Percentiles rank a stretch among this genome's conserved stretches.
These are phyloP conservation scores for Taphrina betulina DNA, from an alignment of 1,139 yeast genomes.

Conservation along the genomic window DNA sequence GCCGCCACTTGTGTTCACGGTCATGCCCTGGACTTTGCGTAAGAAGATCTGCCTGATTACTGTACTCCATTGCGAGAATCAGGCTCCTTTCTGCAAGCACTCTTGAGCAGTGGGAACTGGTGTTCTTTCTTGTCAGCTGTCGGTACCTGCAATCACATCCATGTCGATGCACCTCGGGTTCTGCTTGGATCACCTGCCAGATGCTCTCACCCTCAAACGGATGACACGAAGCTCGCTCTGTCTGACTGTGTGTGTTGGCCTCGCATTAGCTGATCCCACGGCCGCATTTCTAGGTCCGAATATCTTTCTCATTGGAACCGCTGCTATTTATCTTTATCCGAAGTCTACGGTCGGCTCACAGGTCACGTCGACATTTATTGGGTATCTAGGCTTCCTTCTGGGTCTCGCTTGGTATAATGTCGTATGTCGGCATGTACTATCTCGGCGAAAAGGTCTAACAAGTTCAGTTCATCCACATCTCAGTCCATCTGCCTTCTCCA, in stretches of 20 bases:
- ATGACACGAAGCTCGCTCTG: neutral
- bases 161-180: too few relatives aligned
- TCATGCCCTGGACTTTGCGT: too few relatives aligned
- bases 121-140: too few relatives aligned
- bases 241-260: slow-evolving; percentile 2
- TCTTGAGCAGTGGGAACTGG: too few relatives aligned
- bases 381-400: slow-evolving; percentile 5
- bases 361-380: neutral
- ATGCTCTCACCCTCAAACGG: slow-evolving; percentile 13
- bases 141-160: too few relatives aligned
- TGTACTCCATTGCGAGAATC: too few relatives aligned
- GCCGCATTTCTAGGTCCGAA: slow-evolving; percentile 7
- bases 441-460: neutral
- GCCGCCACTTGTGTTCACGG: too few relatives aligned
- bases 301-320: slow-evolving; percentile 9
- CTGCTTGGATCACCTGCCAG: too few relatives aligned
- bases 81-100: too few relatives aligned
- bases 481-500: slow-evolving; percentile 1
- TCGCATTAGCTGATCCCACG: neutral
- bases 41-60: too few relatives aligned
- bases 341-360: slow-evolving; percentile 16
- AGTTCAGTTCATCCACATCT: slow-evolving; percentile 4
- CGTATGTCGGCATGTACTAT: neutral
- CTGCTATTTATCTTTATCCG: slow-evolving; percentile 16
- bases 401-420: slow-evolving; percentile 16